A percentile compares a stretch with the other conserved stretches of the same genome.
phyloP scores from a whole-genome alignment of 2,329 filamentous ascomycete species.

The Botryotinia narcissicola region DNA sequence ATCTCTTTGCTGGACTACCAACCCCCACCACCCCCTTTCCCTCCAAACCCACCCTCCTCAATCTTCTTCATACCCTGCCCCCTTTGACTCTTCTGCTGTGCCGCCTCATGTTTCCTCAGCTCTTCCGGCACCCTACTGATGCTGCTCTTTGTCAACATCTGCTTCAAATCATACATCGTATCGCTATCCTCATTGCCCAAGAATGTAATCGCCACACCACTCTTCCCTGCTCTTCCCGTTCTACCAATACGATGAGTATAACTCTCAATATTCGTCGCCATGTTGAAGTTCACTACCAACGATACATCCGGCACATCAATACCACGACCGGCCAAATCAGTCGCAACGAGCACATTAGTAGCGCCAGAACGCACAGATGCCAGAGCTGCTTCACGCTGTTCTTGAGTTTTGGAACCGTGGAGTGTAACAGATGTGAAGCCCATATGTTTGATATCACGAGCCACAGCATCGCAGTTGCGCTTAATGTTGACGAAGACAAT shows the following conservation, averaged over 20 bases:
- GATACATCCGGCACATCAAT: constrained; percentile 95
- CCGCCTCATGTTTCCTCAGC: constrained; percentile 80
- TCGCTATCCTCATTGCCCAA: constrained; percentile 86
- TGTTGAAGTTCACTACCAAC: constrained; percentile 98
- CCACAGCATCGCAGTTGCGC: constrained; percentile 94
- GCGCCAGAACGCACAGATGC: constrained; percentile 76
- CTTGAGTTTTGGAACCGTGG: constrained; percentile 95
- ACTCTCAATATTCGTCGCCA: constrained; percentile 87
- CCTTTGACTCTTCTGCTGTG: constrained; percentile 73
- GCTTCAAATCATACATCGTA: constrained; percentile 89
- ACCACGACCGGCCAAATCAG: constrained; percentile 92
- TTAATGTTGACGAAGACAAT: constrained; percentile 99
- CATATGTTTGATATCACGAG: constrained; percentile 90
- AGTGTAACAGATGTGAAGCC: constrained; percentile 87
- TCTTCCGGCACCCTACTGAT: constrained; percentile 92
- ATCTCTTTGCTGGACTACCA: constrained; percentile 1
- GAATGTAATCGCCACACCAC: constrained; percentile 94
- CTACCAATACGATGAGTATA: constrained; percentile 97
- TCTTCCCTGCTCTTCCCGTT: constrained; percentile 96
- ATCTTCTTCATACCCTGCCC: constrained; percentile 47
- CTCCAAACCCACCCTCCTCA: constrained; percentile 42
- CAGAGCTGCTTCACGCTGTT: constrained; percentile 92
- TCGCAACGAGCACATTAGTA: constrained; percentile 88
- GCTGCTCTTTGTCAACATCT: constrained; percentile 89
- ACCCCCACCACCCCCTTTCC: constrained; percentile 37